Evolutionary conservation across 1,284 basidiomycete species (phyloP).

Genomic region (Sutorius eximius): DNA sequence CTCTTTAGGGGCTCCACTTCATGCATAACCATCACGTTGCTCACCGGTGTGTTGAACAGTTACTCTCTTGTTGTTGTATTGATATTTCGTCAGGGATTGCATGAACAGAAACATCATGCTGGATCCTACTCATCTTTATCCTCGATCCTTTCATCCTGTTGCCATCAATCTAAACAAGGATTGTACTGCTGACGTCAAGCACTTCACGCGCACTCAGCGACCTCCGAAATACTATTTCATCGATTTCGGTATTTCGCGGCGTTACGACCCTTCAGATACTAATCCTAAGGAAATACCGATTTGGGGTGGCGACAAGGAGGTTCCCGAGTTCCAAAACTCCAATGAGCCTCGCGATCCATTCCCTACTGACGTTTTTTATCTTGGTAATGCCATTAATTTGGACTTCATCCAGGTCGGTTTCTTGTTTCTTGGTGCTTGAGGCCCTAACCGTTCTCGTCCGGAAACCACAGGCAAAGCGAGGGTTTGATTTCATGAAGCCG

Average conservation of each 20-base stretch:
- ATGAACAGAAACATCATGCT: slow-evolving; percentile 41
- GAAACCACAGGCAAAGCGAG: slow-evolving; percentile 14
- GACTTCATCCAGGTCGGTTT: no score
- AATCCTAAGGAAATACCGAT: slow-evolving; percentile 17
- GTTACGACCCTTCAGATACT: slow-evolving; percentile 22
- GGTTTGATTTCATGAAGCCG: slow-evolving; percentile 36
- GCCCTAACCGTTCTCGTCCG: no score
- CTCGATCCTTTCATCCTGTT: slow-evolving; percentile 17
- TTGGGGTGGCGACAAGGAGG: slow-evolving; percentile 35
- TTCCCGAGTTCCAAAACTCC: slow-evolving; percentile 35
- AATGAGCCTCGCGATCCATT: slow-evolving; percentile 28
- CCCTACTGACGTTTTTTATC: slow-evolving; percentile 33
- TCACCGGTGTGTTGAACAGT: slow-evolving; percentile 4
- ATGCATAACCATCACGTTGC: slow-evolving; percentile 21
- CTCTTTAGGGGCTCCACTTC: slow-evolving; percentile 17
- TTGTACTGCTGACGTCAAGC: slow-evolving; percentile 3
- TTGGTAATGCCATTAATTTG: slow-evolving; percentile 24
- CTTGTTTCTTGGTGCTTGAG: no score
- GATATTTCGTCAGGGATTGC: slow-evolving; percentile 7
- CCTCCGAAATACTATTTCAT: slow-evolving; percentile 22
- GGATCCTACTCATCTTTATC: slow-evolving; percentile 35
- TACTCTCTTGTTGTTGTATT: background rate
- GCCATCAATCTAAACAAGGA: slow-evolving; percentile 1
- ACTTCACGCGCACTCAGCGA: slow-evolving; percentile 21
- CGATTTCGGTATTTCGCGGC: slow-evolving; percentile 40